These are phyloP conservation scores for Hortaea werneckii DNA, from an alignment of 2,329 filamentous ascomycete genomes.

Conservation along the genomic window DNA sequence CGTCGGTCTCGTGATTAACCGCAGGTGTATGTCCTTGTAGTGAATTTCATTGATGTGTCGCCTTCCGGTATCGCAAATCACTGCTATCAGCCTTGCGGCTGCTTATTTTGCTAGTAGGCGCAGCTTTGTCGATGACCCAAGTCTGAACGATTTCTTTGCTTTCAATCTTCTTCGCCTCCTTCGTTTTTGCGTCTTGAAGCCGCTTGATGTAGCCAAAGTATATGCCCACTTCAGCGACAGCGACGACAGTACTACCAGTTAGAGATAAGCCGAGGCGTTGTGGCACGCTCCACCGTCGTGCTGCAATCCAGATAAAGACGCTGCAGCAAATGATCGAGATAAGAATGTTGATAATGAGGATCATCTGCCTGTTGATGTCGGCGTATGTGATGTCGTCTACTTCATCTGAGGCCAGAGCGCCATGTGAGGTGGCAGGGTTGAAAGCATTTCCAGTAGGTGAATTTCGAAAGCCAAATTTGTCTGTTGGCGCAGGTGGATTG, in stretches of 20 bases:
- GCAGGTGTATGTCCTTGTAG: background rate
- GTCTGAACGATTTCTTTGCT: slow-evolving; percentile 60
- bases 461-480: slow-evolving; percentile 52
- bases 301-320: slow-evolving; percentile 67
- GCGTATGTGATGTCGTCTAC: slow-evolving; percentile 57
- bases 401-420: slow-evolving; percentile 34
- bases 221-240: slow-evolving; percentile 65
- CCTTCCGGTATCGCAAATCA: slow-evolving; percentile 31
- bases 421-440: slow-evolving; percentile 16
- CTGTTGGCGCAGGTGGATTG: slow-evolving; percentile 45
- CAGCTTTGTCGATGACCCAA: slow-evolving; percentile 47
- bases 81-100: slow-evolving; percentile 15
- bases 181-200: slow-evolving; percentile 56
- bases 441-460: slow-evolving; percentile 39
- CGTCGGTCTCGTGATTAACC: slow-evolving; percentile 8
- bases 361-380: slow-evolving; percentile 70
- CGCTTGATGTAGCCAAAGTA: slow-evolving; percentile 67
- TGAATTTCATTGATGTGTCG: slow-evolving; percentile 31
- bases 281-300: slow-evolving; percentile 64
- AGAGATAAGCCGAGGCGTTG: slow-evolving; percentile 61
- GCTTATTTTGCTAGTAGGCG: background rate
- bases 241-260: slow-evolving; percentile 58
- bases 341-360: slow-evolving; percentile 81
- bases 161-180: slow-evolving; percentile 51
- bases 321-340: slow-evolving; percentile 74